Conservation (phyloP, 192 early-diverging fungal species). For the Diversispora epigaea region DNA sequence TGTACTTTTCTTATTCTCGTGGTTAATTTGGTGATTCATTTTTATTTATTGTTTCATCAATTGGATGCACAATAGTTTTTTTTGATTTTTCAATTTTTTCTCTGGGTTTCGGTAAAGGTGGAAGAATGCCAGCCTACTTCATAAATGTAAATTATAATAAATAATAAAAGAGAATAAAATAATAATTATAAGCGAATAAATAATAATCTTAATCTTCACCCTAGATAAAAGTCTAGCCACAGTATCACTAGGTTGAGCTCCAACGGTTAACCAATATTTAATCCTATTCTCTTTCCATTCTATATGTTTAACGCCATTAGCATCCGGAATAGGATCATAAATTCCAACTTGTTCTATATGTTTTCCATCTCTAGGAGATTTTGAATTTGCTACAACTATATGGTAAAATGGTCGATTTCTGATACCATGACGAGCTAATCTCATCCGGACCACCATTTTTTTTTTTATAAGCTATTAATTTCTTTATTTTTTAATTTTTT, state of each 20-base stretch:
- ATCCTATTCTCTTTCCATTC: conserved; percentile 83
- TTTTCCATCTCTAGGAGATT: conserved; percentile 79
- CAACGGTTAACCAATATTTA: conserved; percentile 97
- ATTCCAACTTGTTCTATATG: conserved; percentile 90
- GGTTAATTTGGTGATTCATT: no score
- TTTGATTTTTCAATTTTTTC: conserved; percentile 34
- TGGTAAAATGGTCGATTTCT: conserved; percentile 90
- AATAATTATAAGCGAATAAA: not conserved
- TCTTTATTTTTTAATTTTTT: no score
- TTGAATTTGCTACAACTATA: conserved; percentile 86
- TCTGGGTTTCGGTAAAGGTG: conserved; percentile 56
- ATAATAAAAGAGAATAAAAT: not conserved
- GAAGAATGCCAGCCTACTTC: conserved; percentile 60
- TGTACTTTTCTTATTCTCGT: no score
- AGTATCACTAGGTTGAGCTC: conserved; percentile 91
- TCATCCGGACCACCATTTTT: conserved; percentile 77
- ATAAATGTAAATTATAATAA: not conserved
- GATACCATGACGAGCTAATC: conserved; percentile 88
- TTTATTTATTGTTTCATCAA: no score
- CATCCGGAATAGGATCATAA: conserved; percentile 84
- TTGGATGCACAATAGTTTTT: no score
- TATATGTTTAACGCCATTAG: conserved; percentile 76
- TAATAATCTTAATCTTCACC: conserved; percentile 43
- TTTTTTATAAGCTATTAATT: no score
- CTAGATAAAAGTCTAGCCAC: conserved; percentile 87